phyloP scores from a whole-genome alignment of 2,329 filamentous ascomycete genomes.

The Venturia nashicola region DNA sequence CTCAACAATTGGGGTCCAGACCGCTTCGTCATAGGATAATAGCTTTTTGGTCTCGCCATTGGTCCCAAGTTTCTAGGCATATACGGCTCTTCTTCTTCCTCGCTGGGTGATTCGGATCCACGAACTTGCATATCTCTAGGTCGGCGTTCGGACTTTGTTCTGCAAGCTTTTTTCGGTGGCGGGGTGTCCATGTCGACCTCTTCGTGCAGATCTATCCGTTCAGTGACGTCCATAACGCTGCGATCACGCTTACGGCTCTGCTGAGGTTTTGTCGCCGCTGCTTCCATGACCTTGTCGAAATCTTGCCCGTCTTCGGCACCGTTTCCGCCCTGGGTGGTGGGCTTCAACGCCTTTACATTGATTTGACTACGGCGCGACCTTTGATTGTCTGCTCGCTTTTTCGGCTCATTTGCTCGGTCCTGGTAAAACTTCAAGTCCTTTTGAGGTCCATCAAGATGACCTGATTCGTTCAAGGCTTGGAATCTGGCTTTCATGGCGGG shows the following conservation, averaged over 20 bases:
- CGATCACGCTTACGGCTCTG: neutral
- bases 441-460: neutral
- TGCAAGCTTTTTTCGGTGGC: neutral
- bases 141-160: neutral
- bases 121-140: neutral
- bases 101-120: neutral
- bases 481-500: neutral
- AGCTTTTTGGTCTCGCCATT: neutral
- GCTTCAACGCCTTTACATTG: neutral
- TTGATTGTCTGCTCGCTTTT: neutral
- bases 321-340: neutral
- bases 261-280: neutral
- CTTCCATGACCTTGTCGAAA: neutral
- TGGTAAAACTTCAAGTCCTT: neutral
- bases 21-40: neutral
- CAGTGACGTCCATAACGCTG: neutral
- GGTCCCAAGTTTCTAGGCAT: neutral
- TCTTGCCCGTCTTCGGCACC: neutral
- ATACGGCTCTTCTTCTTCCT: neutral
- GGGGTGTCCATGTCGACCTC: neutral
- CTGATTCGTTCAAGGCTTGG: neutral
- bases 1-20: neutral
- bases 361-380: neutral
- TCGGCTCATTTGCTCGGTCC: neutral
- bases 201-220: neutral